Conservation (phyloP, 1,284 basidiomycete species). For the Fomitopsis pinicola region DNA sequence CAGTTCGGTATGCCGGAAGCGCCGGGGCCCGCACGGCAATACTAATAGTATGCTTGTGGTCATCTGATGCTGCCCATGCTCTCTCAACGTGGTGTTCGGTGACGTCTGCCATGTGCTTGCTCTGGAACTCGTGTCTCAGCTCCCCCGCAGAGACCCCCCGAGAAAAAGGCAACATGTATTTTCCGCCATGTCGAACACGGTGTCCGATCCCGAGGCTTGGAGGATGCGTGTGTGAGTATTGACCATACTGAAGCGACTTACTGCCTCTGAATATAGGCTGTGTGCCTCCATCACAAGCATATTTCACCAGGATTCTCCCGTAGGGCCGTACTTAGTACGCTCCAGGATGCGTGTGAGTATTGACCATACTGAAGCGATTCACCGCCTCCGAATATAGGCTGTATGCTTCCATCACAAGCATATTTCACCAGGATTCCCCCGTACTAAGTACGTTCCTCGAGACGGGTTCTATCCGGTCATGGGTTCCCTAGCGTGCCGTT, state of each 20-base stretch:
- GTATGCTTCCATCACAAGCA: neutral
- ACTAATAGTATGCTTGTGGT: neutral
- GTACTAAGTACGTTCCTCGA: neutral
- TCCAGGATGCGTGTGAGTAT: neutral
- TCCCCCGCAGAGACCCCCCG: too few relatives aligned
- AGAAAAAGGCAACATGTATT: too few relatives aligned
- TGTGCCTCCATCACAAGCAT: neutral
- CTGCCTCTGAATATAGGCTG: neutral
- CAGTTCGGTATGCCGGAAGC: neutral
- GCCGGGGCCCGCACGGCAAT: neutral
- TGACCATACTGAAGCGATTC: neutral
- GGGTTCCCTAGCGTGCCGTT: neutral
- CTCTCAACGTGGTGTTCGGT: neutral
- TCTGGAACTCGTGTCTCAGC: too few relatives aligned
- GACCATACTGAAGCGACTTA: neutral
- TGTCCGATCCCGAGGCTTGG: neutral
- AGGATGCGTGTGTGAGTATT: neutral
- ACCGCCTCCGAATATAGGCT: neutral
- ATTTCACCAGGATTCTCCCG: neutral
- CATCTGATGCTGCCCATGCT: neutral
- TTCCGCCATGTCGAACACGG: too few relatives aligned
- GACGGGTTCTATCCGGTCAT: neutral
- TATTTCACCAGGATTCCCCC: neutral
- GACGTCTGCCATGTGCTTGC: too few relatives aligned
- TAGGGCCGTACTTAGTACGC: neutral